Evolutionary conservation across 164 flowering plant genomes (phyloP), one percentile per base, ranked within the genome.

Genomic region (Liquidambar formosana): DNA sequence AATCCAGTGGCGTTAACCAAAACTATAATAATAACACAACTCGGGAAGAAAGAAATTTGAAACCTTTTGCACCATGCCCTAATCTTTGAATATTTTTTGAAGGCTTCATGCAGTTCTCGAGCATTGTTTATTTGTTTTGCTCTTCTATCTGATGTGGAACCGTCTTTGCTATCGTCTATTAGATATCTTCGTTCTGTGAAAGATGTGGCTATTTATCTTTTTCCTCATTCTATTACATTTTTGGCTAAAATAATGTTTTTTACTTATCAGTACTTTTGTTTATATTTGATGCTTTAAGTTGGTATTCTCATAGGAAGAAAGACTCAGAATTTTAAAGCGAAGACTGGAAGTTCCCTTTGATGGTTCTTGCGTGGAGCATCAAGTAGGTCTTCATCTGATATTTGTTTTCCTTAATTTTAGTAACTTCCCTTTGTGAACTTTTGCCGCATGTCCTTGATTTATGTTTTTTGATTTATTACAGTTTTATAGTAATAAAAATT

Each of bases 261-360:
- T 47, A 47, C 2, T 47, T 47, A 15, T 11, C 15, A 15, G 12
- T 11, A 47, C 49, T 47, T 2, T 11, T 3, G 2, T 47, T 47
- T 11, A 11, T 15, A 47, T n/a, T n/a, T n/a, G n/a, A 47, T 3
- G 2, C 41, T 33, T 2, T 33, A 33, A 33, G 6, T 75, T 74
- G 63, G 59, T 48, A 5, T 49, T 53, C 61, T 77, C 66, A 33
- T 69, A 95, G 99, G 96, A 89, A 84, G 92, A 75, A 77, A 88
- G 97, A 76, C 88, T 93, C 51, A 75, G 72, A 69, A 71, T 74
- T 74, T 76, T 95, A 63, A 81, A 79, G 80, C 82, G 83, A 64
- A 86, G 99, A 74, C 76, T 95, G 63, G 83, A 82, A 73, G 78
- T 95, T 53, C 97, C 99, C 46, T 95, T 91, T 73, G 93, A 95